phyloP scores from a whole-genome alignment of 441 rosid species.

The Brassica balearica region DNA sequence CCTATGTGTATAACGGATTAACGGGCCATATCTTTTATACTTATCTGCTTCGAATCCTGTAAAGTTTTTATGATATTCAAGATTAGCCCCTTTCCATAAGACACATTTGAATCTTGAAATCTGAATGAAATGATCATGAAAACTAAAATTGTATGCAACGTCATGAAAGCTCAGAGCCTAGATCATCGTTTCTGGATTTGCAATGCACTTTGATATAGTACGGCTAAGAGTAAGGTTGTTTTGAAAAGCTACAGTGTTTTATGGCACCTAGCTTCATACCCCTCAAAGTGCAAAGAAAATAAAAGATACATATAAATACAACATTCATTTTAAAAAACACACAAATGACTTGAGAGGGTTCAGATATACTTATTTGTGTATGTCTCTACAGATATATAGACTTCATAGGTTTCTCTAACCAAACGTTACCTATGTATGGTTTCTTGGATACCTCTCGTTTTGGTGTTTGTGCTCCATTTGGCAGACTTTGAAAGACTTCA shows the following conservation, averaged over 20 bases:
- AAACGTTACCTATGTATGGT: neutral
- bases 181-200: constrained; percentile 17
- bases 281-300: neutral
- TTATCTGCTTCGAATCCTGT: neutral
- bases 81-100: constrained; percentile 11
- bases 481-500: neutral
- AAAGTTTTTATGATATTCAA: constrained; percentile 5
- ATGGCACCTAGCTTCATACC: neutral
- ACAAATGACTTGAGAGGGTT: neutral
- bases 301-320: neutral
- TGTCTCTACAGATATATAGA: neutral
- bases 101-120: neutral
- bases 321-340: neutral
- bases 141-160: constrained; percentile 27
- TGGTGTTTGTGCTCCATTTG: constrained; percentile 2
- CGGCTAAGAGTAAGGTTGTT: constrained; percentile 14
- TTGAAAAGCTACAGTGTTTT: constrained; percentile 19
- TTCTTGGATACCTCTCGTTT: neutral
- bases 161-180: constrained; percentile 11
- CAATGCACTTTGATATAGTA: constrained; percentile 14
- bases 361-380: neutral
- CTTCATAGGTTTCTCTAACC: neutral
- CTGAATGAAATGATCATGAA: neutral
- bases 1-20: neutral
- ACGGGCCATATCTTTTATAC: neutral